Conservation (phyloP, 2,329 filamentous ascomycete genomes). For the Trichoderma hamatum region DNA sequence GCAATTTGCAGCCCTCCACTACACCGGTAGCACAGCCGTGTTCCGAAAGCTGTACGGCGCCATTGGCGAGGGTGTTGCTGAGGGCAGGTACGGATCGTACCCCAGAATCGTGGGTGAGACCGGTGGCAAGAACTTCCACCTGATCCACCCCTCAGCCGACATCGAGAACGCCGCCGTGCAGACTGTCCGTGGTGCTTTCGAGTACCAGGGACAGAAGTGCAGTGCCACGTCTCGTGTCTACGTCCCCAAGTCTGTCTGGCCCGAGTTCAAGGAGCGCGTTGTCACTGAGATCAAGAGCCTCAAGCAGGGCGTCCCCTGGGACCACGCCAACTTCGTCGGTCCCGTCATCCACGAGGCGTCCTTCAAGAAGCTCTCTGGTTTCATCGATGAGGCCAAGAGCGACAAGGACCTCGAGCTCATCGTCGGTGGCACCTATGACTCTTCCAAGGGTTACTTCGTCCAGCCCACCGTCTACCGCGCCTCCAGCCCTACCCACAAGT, state of each 20-base stretch:
- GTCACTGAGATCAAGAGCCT: conserved; percentile 70
- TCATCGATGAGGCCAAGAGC: conserved; percentile 78
- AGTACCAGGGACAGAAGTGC: conserved; percentile 92
- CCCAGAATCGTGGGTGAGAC: conserved; percentile 89
- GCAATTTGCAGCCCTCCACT: conserved; percentile 89
- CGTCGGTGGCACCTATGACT: conserved; percentile 76
- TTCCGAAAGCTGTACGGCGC: conserved; percentile 88
- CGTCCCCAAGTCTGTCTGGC: conserved; percentile 74
- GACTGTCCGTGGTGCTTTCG: conserved; percentile 84
- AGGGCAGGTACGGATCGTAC: conserved; percentile 82
- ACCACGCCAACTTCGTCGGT: conserved; percentile 79
- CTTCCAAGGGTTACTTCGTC: conserved; percentile 79
- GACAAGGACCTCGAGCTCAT: conserved; percentile 74
- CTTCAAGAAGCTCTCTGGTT: conserved; percentile 77
- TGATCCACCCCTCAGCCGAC: conserved; percentile 77
- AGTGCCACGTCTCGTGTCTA: conserved; percentile 81
- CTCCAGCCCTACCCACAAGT: conserved; percentile 71
- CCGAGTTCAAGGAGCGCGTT: conserved; percentile 69
- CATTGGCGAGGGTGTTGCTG: conserved; percentile 79
- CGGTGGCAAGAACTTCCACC: conserved; percentile 91
- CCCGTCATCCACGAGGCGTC: conserved; percentile 82
- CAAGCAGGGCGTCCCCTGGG: conserved; percentile 68
- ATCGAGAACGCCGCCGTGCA: conserved; percentile 77
- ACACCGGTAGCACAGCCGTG: conserved; percentile 88
- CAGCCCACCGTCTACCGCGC: conserved; percentile 81